Base-by-base conservation (phyloP, 192 early-diverging fungal species). In the Backusella macrospora region DNA sequence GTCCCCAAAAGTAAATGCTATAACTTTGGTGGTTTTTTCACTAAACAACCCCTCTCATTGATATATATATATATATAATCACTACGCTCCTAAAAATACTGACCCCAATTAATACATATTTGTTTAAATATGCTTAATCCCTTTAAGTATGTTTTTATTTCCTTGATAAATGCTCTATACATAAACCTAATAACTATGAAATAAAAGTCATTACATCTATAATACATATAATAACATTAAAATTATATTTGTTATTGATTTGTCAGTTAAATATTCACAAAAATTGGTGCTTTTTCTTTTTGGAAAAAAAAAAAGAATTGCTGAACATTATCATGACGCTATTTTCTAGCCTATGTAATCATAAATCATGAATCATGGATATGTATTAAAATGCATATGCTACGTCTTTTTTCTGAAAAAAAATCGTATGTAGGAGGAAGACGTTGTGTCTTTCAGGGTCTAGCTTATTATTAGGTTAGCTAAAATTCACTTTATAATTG, bases 301-400 rank as follows among this genome's bases (percentile, higher is more conserved):
- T 10, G 8, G 18, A 18, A 52, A 8, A 8, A 52, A 8, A 8
- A 21, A 18, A 52, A 52, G 4, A 9, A 9, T 10, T 52, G 18
- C 18, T 3, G 1, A 52, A 16, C 8, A 18, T 21, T 18, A 52
- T 18, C n/a, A 52, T 52, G 49, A 52, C 18, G 49, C 1, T 52
- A 52, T 9, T 52, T 18, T 8, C 49, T n/a, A 52, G 18, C 49
- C 18, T 52, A 52, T 18, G 49, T 52, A n/a, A 52, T 52, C 49
- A 52, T 52, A 18, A 52, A n/a, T 2, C 29, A 52, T 52, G 49
- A 52, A n/a, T 2, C 29, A 52, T 52, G 49, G 18, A n/a, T 15
- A 52, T 52, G 18, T 52, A 52, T 52, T 52, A 52, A 52, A 52
- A 52, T 52, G n/a, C 49, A 52, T 52, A 52, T 16, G n/a, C 7